These are phyloP conservation scores for Syzygium jambos DNA, from an alignment of 345 rosid species.

Conservation along the genomic window DNA sequence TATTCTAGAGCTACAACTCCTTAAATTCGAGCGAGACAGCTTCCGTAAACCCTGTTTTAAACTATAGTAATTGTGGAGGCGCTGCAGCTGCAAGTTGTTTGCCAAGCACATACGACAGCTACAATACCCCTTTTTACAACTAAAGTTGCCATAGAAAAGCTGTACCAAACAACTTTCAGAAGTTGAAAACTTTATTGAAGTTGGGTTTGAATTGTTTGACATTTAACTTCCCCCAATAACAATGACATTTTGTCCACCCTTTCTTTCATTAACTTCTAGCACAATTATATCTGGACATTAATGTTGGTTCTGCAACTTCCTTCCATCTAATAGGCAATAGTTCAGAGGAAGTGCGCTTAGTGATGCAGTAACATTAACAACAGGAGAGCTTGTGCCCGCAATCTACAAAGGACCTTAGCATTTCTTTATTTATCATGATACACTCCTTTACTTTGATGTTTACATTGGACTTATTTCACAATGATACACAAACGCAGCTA, in stretches of 20 bases:
- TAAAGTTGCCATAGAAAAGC: background rate
- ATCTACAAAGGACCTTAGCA: background rate
- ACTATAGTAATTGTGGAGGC: background rate
- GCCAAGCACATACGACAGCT: background rate
- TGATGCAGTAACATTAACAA: background rate
- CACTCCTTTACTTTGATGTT: background rate
- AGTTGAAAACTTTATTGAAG: background rate
- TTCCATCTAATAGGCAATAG: background rate
- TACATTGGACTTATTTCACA: background rate
- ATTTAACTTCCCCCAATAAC: background rate
- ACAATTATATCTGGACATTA: background rate
- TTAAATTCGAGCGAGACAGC: background rate
- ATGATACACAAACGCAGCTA: background rate
- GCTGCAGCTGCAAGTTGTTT: background rate
- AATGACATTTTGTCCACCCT: background rate
- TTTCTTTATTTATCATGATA: background rate
- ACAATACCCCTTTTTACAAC: background rate
- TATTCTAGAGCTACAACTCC: background rate
- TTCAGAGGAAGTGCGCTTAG: background rate
- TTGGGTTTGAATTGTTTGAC: background rate
- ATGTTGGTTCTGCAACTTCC: background rate
- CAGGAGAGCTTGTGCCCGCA: background rate
- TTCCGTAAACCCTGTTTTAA: background rate
- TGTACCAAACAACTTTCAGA: background rate
- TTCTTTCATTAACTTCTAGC: background rate